A percentile compares a stretch with the other conserved stretches of the same genome.
phyloP scores from a whole-genome alignment of 768 basidiomycete species.

The Suillus decipiens region DNA sequence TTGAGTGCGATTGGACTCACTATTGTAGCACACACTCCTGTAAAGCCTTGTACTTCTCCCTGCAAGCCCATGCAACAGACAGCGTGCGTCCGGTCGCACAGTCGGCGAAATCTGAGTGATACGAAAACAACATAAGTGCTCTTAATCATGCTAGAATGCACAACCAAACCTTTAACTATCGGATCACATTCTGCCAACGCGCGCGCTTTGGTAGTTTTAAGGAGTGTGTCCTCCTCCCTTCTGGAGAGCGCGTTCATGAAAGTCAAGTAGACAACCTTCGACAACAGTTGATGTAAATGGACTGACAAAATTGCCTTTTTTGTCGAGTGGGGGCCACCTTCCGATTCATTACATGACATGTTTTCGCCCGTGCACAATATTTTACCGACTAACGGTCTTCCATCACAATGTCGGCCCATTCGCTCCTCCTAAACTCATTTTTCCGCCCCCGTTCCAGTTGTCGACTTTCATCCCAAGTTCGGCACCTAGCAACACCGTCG shows the following conservation, averaged over 20 bases:
- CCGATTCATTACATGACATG: neutral
- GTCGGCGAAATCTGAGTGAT: constrained; percentile 72
- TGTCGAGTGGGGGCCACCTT: neutral
- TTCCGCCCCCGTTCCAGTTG: constrained; percentile 14
- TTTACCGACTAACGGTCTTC: neutral
- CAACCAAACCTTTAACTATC: constrained; percentile 62
- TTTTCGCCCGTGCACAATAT: neutral
- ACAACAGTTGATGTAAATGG: too few relatives aligned
- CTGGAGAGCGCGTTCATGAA: constrained; percentile 83
- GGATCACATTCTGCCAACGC: constrained; percentile 80
- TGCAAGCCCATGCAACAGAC: constrained; percentile 86
- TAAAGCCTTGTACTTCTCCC: constrained; percentile 61
- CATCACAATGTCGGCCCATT: constrained; percentile 16
- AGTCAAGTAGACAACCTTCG: neutral
- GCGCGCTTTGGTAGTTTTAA: constrained; percentile 77
- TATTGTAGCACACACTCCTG: constrained; percentile 81
- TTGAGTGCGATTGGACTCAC: constrained; percentile 45
- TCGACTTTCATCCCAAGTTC: constrained; percentile 28
- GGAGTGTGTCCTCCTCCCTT: constrained; percentile 83
- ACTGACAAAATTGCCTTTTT: constrained; percentile 1
- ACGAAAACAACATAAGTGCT: neutral
- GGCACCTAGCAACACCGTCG: constrained; percentile 49
- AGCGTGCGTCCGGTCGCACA: constrained; percentile 80
- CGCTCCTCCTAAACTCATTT: constrained; percentile 14
- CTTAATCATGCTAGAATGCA: neutral